Evolutionary conservation across 352 stramenopile genomes (phyloP), one percentile per base, ranked within the genome.

Genomic region (Pythium aquatile): DNA sequence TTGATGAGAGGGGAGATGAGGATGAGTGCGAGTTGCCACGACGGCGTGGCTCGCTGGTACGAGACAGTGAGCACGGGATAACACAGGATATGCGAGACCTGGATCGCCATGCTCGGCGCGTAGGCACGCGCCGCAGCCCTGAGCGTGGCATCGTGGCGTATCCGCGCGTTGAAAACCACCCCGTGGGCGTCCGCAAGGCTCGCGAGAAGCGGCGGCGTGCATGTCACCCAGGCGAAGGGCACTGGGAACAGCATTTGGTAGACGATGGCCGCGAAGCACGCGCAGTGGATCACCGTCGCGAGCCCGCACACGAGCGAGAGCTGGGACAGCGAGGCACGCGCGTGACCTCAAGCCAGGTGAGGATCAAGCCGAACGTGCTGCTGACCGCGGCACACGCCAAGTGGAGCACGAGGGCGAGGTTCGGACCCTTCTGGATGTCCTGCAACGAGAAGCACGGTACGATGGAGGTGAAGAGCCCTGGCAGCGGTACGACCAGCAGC

Each of bases 311-410:
- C 47, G 2, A 20, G 10, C 2, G 28, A 8, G 3, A 63, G 28
- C 28, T 69, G 46, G 3, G 24, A 17, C 2, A 63, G 32, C 33
- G 62, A 1, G 63, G 56, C 10, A 54, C 20, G 3, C 17, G 3
- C n/a, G 63, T 69, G 16, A 64, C 63, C 28, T 65, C 37, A 5
- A 48, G 20, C 63, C 63, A 69, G 28, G 56, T 69, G 42, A 69
- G 63, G 7, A 64, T 33, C 13, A 60, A 40, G 8, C 56, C 56
- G 40, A 60, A 65, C 5, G 37, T 60, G 37, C 56, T 65, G 49
- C 32, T 32, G 16, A 11, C 7, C 11, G 39, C 62, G 28, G 37
- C 37, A 9, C 33, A 51, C 1, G 24, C 39, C 8, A 44, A 13
- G 24, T 65, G 63, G 20, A 63, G 11, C n/a, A 55, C 4, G 10